Evolutionary conservation across 106 monocot genomes (phyloP), one percentile per base, ranked within the genome.

Genomic region (Hemerocallis citrina): DNA sequence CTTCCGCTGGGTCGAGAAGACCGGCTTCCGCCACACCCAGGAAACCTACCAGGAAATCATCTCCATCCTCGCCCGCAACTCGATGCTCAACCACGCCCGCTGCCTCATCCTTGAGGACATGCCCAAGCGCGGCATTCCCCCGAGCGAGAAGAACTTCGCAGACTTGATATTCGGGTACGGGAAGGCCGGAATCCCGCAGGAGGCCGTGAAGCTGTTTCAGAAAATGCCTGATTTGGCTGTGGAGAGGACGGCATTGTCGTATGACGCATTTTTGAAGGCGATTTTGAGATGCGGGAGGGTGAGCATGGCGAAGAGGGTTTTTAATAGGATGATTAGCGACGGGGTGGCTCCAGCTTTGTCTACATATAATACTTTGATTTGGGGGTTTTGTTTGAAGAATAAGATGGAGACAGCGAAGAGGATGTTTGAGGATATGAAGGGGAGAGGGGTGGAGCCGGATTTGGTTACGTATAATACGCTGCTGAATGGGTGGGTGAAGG

Each of bases 41-140:
- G 31, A 33, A 4, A 92, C 98, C 68, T 92, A 75, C 68, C 40
- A 20, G 28, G 65, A 59, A 40, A 80, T 98, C 34, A 59, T 88
- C 64, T 58, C 66, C 16, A 45, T 82, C 50, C 91, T 98, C 40
- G 35, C 91, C 52, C 71, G 77, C 51, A 33, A 42, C n/a, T 71
- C 63, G 25, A 98, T 98, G 96, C 81, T 98, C 70, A 98, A 98
- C 81, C 96, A 98, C 68, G 91, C 96, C 15, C 86, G 95, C 48
- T 91, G 95, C 74, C 42, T 96, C 65, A 17, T 91, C 68, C 68
- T 96, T 49, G 86, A 86, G 28, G 86, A 87, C 72, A 90, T 91
- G 90, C 90, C 95, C 44, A 78, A 76, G 62, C 75, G 84, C 62
- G 13, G n/a, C 47, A 14, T 96, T 19, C 14, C 24, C 14, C 77